A percentile compares a stretch with the other conserved stretches of the same genome.
Conservation (phyloP, 2,329 filamentous ascomycete genomes). For the Trichoderma afroharzianum region DNA sequence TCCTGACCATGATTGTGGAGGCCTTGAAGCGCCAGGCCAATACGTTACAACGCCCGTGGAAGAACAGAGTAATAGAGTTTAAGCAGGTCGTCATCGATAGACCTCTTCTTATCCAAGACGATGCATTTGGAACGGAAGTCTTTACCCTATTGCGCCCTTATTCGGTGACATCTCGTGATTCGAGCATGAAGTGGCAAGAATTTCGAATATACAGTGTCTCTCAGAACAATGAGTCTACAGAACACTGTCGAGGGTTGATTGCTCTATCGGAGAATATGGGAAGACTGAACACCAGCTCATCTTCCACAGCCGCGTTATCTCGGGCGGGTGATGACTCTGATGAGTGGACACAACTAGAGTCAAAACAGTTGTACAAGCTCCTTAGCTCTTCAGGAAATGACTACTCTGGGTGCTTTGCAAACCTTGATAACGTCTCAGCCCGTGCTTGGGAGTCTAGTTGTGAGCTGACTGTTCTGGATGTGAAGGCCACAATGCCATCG, state of each 20-base stretch:
- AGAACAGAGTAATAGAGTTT: constrained; percentile 9
- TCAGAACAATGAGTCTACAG: constrained; percentile 14
- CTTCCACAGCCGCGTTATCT: neutral
- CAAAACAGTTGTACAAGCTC: constrained; percentile 6
- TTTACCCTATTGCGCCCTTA: constrained; percentile 14
- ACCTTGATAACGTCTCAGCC: constrained; percentile 3
- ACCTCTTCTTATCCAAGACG: constrained; percentile 16
- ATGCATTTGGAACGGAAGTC: constrained; percentile 18
- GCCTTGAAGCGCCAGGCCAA: constrained; percentile 23
- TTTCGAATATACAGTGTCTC: constrained; percentile 17
- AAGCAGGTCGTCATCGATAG: constrained; percentile 14
- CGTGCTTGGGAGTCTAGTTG: constrained; percentile 12
- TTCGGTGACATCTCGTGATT: constrained; percentile 6
- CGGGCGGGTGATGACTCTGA: neutral
- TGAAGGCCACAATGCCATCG: constrained; percentile 17
- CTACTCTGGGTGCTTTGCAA: constrained; percentile 16
- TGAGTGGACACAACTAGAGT: constrained; percentile 1
- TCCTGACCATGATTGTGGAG: constrained; percentile 34
- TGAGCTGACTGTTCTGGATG: constrained; percentile 16
- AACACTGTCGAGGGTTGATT: constrained; percentile 17
- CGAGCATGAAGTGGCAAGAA: constrained; percentile 14
- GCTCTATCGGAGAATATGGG: neutral
- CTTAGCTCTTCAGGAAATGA: constrained; percentile 12
- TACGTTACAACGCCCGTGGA: constrained; percentile 4
- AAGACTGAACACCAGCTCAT: neutral